Evolutionary conservation across 176 grass and related monocot species (phyloP).

Genomic region (Coix lacrymajobi): DNA sequence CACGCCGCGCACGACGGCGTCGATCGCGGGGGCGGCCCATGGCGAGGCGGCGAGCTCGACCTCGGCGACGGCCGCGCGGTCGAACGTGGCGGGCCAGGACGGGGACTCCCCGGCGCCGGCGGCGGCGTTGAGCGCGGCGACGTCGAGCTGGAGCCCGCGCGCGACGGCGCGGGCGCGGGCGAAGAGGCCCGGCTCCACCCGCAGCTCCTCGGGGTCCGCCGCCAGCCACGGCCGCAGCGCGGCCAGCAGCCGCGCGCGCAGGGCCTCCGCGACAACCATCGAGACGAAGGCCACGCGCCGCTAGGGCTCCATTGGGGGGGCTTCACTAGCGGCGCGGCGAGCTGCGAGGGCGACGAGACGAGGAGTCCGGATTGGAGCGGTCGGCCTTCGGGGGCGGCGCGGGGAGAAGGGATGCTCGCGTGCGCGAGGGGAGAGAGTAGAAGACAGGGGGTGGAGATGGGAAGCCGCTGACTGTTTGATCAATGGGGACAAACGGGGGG

Average conservation of each 20-base stretch:
- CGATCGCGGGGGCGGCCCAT: slow-evolving; percentile 30
- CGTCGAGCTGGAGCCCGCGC: slow-evolving; percentile 23
- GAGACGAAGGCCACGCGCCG: too few species aligned
- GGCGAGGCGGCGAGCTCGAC: slow-evolving; percentile 47
- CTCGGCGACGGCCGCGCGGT: slow-evolving; percentile 36
- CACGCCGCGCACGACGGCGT: slow-evolving; percentile 33
- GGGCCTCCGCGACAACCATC: slow-evolving; percentile 40
- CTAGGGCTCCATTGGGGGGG: slow-evolving; percentile 10
- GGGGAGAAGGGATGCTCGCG: neutral
- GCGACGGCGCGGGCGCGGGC: slow-evolving; percentile 28
- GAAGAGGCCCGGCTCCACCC: slow-evolving; percentile 22
- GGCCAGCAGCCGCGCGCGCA: slow-evolving; percentile 35
- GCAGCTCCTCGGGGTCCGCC: slow-evolving; percentile 29
- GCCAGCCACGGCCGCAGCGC: slow-evolving; percentile 44
- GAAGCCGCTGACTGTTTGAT: neutral
- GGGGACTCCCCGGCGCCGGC: neutral
- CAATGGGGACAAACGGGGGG: neutral
- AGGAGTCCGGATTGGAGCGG: neutral
- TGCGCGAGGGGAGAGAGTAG: neutral
- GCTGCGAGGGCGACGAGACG: neutral
- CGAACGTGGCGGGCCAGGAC: slow-evolving; percentile 33
- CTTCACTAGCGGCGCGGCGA: neutral
- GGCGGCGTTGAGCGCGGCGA: slow-evolving; percentile 17
- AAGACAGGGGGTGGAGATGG: neutral
- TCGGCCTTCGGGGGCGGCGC: neutral